Percentiles rank a stretch among this genome's conserved stretches.
phyloP scores from a whole-genome alignment of 1,284 basidiomycete species.

The Trichosporon sp. region DNA sequence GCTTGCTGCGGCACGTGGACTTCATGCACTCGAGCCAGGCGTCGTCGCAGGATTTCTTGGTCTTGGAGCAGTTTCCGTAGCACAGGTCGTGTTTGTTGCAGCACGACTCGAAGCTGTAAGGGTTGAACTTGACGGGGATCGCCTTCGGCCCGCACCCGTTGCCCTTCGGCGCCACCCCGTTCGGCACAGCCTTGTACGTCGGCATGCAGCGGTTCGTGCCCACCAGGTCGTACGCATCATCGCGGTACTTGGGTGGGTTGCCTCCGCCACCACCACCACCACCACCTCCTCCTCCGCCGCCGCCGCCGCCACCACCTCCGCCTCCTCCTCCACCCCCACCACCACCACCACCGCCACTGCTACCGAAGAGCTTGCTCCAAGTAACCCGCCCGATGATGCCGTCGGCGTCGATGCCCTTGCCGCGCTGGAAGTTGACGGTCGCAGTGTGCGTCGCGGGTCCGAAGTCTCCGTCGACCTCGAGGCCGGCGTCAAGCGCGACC shows the following conservation, averaged over 20 bases:
- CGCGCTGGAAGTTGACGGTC: not conserved
- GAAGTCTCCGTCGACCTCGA: slow-evolving; percentile 11
- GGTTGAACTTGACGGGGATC: not conserved
- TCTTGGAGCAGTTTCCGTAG: not conserved
- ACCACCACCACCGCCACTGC: not conserved
- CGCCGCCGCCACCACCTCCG: not conserved
- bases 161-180: not conserved
- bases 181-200: not conserved
- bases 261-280: not conserved
- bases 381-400: not conserved
- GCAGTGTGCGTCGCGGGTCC: not conserved
- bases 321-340: not conserved
- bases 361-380: not conserved
- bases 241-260: too few relatives aligned
- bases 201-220: not conserved
- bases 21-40: not conserved
- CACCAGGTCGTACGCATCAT: not conserved
- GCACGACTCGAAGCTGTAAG: not conserved
- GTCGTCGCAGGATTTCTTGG: not conserved
- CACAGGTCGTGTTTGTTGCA: slow-evolving; percentile 7
- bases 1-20: not conserved
- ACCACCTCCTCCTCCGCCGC: not conserved
- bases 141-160: not conserved
- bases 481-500: not conserved
- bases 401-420: not conserved